Base-by-base conservation (phyloP, 2,329 filamentous ascomycete genomes). In the Macrophomina tecta region DNA sequence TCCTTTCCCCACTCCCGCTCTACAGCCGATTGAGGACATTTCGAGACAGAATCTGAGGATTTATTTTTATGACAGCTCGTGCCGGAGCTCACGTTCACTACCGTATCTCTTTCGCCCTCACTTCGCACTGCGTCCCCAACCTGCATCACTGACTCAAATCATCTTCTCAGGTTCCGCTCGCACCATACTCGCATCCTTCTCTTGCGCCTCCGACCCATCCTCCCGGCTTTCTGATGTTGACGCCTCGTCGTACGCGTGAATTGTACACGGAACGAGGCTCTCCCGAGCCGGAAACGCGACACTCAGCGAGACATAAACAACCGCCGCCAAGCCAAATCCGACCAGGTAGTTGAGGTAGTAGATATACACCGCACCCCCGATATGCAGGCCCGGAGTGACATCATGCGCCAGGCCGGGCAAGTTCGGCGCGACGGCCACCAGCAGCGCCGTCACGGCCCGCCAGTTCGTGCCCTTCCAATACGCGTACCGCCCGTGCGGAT, bases 401-500 rank as follows among this genome's bases (percentile, higher is more conserved):
- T 45, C 18, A 16, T 60, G 23, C 14, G 64, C 69, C 42, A 74
- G 70, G 1, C 72, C 72, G 3, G 72, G 71, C 4, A 70, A 53
- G 7, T 72, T 68, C 12, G 72, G 72, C 0, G 69, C 40, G 32
- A 69, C 71, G 6, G 69, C 69, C 16, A 70, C 52, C 6, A 68
- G 46, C 66, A 68, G 70, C 11, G 71, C 70, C 2, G 68, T 65
- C 4, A 71, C 62, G 2, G 73, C 69, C 14, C 71, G 68, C 73
- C 73, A 73, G 45, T 74, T 74, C 2, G 64, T 68, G 1, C 64
- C 51, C 7, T 38, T 7, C 16, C 16, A 18, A 56, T 73, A 75
- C 11, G 69, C 69, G 63, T 75, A 75, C 11, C 61, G 56, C n/a
- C 70, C 73, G 18, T 68, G 36, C 2, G 72, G 72, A 4, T 67